A percentile compares a stretch with the other conserved stretches of the same genome.
Conservation (phyloP, 2,329 filamentous ascomycete species). For the Trichoderma koningiopsis region DNA sequence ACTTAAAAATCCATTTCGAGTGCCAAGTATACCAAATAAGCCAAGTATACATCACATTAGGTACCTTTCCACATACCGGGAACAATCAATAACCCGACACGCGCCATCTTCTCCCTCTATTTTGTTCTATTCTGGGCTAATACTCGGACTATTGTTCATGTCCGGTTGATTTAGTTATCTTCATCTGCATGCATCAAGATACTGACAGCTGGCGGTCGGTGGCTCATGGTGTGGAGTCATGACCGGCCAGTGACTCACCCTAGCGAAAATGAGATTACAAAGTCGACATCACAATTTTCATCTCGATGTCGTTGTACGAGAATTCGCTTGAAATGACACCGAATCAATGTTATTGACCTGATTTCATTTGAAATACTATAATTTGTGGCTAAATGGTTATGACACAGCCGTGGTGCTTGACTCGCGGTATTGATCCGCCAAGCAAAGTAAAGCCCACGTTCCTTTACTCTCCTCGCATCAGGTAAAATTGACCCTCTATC, state of each 20-base stretch:
- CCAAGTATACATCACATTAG: background rate
- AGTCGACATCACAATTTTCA: background rate
- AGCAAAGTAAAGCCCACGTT: background rate
- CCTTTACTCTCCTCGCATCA: background rate
- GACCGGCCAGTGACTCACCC: constrained; percentile 13
- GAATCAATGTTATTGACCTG: background rate
- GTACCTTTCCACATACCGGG: background rate
- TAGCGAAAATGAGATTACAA: background rate
- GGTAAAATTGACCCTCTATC: background rate
- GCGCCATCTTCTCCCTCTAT: background rate
- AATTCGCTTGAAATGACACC: background rate
- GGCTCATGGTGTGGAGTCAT: constrained; percentile 10
- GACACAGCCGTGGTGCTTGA: background rate
- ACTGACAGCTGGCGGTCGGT: background rate
- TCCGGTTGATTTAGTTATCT: background rate
- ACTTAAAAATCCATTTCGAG: background rate
- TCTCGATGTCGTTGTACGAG: background rate
- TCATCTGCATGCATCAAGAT: background rate
- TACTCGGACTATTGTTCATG: background rate
- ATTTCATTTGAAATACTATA: background rate
- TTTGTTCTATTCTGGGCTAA: background rate
- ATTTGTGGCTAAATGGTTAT: background rate
- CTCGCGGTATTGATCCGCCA: background rate
- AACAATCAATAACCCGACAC: background rate
- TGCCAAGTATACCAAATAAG: background rate